Conservation (phyloP, 2,329 filamentous ascomycete species). For the Microascus cirrosus region DNA sequence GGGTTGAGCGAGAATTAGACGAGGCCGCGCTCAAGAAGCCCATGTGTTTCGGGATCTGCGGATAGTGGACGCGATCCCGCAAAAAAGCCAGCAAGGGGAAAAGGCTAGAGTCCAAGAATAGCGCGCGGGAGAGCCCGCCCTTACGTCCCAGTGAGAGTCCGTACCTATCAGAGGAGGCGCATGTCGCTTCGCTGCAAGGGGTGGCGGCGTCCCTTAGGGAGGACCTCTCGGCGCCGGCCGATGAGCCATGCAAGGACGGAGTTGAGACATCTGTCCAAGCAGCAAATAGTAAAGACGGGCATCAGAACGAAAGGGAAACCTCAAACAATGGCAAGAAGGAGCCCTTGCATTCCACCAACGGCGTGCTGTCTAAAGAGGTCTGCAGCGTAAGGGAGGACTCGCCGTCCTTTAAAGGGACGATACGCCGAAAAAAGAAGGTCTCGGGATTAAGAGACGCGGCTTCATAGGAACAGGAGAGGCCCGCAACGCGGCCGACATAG, state of each 20-base stretch:
- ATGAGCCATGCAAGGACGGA: neutral
- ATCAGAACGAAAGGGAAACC: neutral
- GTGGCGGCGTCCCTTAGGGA: neutral
- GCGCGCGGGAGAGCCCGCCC: neutral
- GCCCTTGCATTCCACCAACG: neutral
- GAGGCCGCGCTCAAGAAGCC: neutral
- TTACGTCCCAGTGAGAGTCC: neutral
- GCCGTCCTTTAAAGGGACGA: neutral
- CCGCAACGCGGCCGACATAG: neutral
- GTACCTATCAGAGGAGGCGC: slow-evolving; percentile 2
- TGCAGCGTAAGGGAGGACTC: neutral
- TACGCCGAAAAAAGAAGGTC: neutral
- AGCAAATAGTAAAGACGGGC: neutral
- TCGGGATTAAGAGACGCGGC: neutral
- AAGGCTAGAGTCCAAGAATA: neutral
- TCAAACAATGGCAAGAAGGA: neutral
- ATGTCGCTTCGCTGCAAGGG: slow-evolving; percentile 1
- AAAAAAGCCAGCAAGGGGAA: neutral
- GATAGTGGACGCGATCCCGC: neutral
- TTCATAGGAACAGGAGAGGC: neutral
- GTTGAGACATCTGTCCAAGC: neutral
- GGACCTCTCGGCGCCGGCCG: neutral
- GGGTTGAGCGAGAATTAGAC: neutral
- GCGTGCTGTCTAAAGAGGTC: neutral
- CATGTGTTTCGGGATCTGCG: neutral